Conservation (phyloP, 2,329 filamentous ascomycete genomes). For the Xylaria sp. region DNA sequence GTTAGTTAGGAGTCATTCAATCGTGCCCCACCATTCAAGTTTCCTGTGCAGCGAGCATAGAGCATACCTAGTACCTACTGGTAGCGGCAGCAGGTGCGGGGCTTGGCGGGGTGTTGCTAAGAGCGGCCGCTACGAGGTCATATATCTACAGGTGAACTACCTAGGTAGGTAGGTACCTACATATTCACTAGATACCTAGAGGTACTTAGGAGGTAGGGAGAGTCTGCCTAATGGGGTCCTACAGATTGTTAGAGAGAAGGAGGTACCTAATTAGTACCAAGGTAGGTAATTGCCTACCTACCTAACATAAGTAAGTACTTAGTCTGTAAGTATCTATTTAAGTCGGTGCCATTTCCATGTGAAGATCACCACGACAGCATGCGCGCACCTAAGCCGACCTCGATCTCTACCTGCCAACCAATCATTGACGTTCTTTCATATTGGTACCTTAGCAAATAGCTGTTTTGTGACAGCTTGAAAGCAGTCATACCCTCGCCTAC, state of each 20-base stretch:
- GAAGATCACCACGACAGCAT: constrained; percentile 22
- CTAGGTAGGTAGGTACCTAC: too few species aligned
- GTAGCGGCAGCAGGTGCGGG: not conserved
- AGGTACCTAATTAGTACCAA: not conserved
- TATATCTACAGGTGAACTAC: not conserved
- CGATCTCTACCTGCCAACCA: not conserved
- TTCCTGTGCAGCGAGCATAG: constrained; percentile 3
- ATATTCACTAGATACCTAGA: not conserved
- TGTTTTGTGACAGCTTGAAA: constrained; percentile 1
- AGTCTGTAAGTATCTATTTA: too few species aligned
- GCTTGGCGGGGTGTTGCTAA: not conserved
- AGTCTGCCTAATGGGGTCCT: too few species aligned
- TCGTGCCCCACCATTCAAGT: constrained; percentile 40
- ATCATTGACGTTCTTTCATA: not conserved
- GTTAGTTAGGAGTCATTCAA: constrained; percentile 33
- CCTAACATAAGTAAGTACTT: too few species aligned
- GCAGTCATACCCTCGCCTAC: not conserved
- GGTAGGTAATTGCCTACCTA: not conserved
- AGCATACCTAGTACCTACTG: too few species aligned
- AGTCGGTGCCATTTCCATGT: constrained; percentile 19
- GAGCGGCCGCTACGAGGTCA: not conserved
- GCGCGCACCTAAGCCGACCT: not conserved
- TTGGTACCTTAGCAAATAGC: constrained; percentile 5
- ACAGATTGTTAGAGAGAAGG: too few species aligned
- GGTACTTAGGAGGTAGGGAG: too few species aligned